A percentile compares a stretch with the other conserved stretches of the same genome.
Evolutionary conservation across 129 eudicot species (phyloP).

Genomic region (Daucus carota): DNA sequence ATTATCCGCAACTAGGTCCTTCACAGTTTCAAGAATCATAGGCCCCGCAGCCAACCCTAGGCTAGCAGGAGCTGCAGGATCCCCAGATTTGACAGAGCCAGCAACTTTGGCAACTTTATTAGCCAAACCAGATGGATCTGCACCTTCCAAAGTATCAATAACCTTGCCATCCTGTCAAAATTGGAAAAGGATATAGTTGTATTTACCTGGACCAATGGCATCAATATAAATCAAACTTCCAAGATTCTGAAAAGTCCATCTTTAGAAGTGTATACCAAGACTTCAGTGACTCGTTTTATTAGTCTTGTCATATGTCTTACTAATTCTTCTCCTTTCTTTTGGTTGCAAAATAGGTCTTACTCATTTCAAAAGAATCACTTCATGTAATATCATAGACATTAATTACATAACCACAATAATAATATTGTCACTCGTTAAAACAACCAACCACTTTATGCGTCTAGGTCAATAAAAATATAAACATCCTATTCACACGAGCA

Average conservation of each 20-base stretch:
- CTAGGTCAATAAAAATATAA: not conserved
- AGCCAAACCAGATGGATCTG: slow-evolving; percentile 79
- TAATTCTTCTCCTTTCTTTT: not conserved
- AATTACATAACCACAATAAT: not conserved
- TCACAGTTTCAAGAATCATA: slow-evolving; percentile 63
- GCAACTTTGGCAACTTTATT: slow-evolving; percentile 90
- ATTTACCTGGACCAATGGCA: not conserved
- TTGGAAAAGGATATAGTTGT: not conserved
- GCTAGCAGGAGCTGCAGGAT: slow-evolving; percentile 92
- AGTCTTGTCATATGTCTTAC: not conserved
- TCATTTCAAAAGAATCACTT: not conserved
- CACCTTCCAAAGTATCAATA: slow-evolving; percentile 90
- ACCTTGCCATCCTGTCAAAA: slow-evolving; percentile 54
- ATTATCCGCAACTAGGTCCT: slow-evolving; percentile 50
- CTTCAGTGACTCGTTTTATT: not conserved
- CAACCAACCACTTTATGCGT: not conserved
- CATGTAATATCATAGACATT: not conserved
- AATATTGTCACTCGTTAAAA: not conserved
- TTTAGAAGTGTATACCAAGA: not conserved
- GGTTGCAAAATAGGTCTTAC: not conserved
- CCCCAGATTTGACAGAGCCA: slow-evolving; percentile 65
- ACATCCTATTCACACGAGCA: not conserved
- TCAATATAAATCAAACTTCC: not conserved
- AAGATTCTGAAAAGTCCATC: not conserved
- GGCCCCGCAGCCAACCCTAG: slow-evolving; percentile 97